These are phyloP conservation scores for Plectranthus barbatus DNA, from an alignment of 257 asterid species.

Conservation along the genomic window DNA sequence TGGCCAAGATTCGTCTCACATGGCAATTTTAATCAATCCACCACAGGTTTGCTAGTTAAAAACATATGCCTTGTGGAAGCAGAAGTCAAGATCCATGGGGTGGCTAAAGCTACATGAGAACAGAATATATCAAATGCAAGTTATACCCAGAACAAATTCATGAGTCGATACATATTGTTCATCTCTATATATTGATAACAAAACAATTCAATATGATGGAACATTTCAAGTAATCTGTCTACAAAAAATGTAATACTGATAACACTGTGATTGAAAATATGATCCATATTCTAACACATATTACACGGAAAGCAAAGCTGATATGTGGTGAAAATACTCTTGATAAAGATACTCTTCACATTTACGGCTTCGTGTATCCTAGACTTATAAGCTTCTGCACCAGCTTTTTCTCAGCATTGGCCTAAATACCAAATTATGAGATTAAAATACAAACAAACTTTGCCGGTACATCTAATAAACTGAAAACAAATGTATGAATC, in stretches of 20 bases:
- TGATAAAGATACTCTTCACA: constrained; percentile 15
- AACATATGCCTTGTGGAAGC: constrained; percentile 48
- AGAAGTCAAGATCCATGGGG: constrained; percentile 51
- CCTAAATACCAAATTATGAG: constrained; percentile 33
- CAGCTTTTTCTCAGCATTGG: constrained; percentile 71
- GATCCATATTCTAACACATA: not conserved
- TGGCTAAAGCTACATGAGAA: constrained; percentile 28
- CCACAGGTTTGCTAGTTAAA: constrained; percentile 29
- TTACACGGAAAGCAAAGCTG: not conserved
- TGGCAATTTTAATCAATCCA: constrained; percentile 24
- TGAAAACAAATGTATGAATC: too few species aligned
- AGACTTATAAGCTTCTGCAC: constrained; percentile 61
- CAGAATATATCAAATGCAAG: not conserved
- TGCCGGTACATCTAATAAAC: not conserved
- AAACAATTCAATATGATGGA: not conserved
- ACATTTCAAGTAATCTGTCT: not conserved
- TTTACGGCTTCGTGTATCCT: constrained; percentile 46
- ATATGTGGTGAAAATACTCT: not conserved
- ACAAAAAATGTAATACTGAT: not conserved
- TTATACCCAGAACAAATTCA: not conserved
- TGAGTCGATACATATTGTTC: not conserved
- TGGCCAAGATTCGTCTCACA: constrained; percentile 54
- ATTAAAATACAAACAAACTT: not conserved
- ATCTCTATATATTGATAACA: not conserved
- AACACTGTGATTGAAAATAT: not conserved